These are phyloP conservation scores for Penicillium sp. DNA, from an alignment of 2,329 filamentous ascomycete species.

Conservation along the genomic window DNA sequence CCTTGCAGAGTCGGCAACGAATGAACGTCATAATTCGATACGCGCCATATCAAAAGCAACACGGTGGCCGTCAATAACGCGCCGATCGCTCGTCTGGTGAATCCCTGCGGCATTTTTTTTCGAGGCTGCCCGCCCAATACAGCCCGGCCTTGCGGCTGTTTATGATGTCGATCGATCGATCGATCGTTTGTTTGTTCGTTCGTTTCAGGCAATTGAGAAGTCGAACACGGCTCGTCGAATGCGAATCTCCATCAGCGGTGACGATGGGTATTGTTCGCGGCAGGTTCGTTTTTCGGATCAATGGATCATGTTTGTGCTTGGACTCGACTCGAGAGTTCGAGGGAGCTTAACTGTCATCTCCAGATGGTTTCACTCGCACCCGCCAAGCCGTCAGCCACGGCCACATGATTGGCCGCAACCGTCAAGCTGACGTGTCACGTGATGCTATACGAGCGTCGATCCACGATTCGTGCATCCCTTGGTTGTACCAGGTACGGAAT, in stretches of 20 bases:
- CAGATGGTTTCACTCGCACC: background rate
- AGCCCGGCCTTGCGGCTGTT: background rate
- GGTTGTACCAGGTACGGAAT: no score
- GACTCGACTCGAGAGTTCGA: background rate
- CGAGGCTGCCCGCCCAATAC: background rate
- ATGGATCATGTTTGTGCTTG: background rate
- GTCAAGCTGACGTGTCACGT: background rate
- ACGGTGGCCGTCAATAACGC: slow-evolving; percentile 11
- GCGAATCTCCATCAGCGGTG: slow-evolving; percentile 2
- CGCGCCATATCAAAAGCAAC: slow-evolving; percentile 12
- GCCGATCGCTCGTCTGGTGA: slow-evolving; percentile 13
- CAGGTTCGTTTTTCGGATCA: background rate
- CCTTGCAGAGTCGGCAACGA: background rate
- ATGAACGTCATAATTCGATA: slow-evolving; percentile 3
- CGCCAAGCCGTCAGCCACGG: background rate
- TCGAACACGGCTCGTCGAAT: background rate
- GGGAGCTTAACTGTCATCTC: background rate
- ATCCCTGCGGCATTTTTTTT: slow-evolving; percentile 12
- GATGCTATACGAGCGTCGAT: background rate
- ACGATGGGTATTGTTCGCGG: background rate
- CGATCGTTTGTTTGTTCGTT: background rate
- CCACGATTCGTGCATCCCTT: no score
- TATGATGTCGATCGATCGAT: background rate
- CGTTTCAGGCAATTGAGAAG: slow-evolving; percentile 6
- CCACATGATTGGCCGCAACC: background rate